These are phyloP conservation scores for Thalassia testudinum DNA, from an alignment of 116 monocot genomes.

Conservation along the genomic window DNA sequence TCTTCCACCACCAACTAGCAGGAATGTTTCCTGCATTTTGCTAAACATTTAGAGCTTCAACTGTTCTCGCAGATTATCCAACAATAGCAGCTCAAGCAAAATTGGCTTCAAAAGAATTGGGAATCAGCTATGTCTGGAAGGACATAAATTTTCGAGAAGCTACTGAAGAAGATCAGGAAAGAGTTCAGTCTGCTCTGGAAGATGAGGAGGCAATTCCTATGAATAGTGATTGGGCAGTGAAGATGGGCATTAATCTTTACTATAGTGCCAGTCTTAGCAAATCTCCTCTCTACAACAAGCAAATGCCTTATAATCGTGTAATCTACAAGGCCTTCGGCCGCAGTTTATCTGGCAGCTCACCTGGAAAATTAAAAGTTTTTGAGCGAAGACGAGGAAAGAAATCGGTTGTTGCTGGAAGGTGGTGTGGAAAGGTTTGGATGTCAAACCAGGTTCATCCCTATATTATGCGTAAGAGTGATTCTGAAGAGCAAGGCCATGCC, in stretches of 20 bases:
- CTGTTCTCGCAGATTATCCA: conserved; percentile 59
- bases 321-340: conserved; percentile 77
- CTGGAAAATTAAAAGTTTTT: conserved; percentile 17
- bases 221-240: conserved; percentile 87
- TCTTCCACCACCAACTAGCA: too few species aligned
- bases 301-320: conserved; percentile 79
- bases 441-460: conserved; percentile 86
- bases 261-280: conserved; percentile 86
- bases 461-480: conserved; percentile 17
- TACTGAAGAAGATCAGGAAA: conserved; percentile 39
- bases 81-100: conserved; percentile 68
- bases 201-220: conserved; percentile 79
- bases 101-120: conserved; percentile 46
- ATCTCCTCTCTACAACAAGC: conserved; percentile 86
- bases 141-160: conserved; percentile 49
- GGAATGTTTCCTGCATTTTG: not conserved
- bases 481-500: conserved; percentile 17
- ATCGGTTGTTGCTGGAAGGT: conserved; percentile 58
- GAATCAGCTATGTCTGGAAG: conserved; percentile 49
- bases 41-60: not conserved
- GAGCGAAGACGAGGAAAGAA: conserved; percentile 47
- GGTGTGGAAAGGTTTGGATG: conserved; percentile 99
- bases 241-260: conserved; percentile 82
- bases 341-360: conserved; percentile 22
- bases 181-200: conserved; percentile 42